Evolutionary conservation across 2,329 filamentous ascomycete genomes (phyloP), one percentile per base, ranked within the genome.

Genomic region (Periconia digitata): DNA sequence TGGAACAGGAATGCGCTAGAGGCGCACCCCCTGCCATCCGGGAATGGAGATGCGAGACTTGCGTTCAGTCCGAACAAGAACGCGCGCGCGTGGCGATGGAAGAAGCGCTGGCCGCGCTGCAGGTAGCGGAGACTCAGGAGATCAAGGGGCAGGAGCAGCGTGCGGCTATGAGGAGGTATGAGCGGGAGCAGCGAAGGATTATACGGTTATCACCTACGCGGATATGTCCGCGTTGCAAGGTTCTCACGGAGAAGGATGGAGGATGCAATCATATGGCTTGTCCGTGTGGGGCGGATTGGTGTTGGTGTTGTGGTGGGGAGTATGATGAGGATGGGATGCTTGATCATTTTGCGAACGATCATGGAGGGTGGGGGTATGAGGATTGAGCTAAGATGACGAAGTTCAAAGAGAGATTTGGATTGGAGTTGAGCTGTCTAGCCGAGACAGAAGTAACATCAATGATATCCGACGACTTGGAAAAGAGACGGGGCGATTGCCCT

Each of bases 21-120:
- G 76, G 74, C 0, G 67, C 67, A 1, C 72, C 74, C 0, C 59
- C 61, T 1, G 69, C 74, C 16, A 47, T 77, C 3, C 44, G 44
- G 1, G 48, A 56, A 10, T 81, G 77, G 74, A 43, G 39, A 1
- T 81, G 78, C 47, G 74, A 74, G 10, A 63, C 62, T 0, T 81
- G 62, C 23, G 40, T 7, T 1, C 6, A 40, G 7, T 40, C 43
- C 5, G 46, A 23, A 2, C 75, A 51, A 27, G 51, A 51, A 53
- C 29, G 36, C 1, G 50, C 51, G 18, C 47, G 48, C 15, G 50
- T 51, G 13, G 54, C 36, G 36, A 50, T 40, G 24, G 50, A 54
- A 17, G 47, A 55, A 46, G 55, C 51, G 8, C 46, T 38, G 6
- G 43, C 54, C 41, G 55, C 49, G 8, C 49, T 43, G 7, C 42